Evolutionary conservation across 177 flowering plant species (phyloP).

Genomic region (Vitis hybrid): DNA sequence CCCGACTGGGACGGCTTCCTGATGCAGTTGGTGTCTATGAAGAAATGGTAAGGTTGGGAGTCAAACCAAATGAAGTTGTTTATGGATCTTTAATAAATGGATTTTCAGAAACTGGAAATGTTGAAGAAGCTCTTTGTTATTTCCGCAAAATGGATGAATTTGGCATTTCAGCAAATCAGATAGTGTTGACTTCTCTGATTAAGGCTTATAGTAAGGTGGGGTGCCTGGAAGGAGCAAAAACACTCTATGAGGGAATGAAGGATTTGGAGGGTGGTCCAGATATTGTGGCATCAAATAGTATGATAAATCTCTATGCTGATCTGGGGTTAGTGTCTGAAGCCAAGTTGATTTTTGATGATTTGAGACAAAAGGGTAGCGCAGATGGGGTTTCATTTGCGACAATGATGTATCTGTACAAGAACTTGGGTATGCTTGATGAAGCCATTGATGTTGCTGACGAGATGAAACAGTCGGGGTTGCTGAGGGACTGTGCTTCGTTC

Average conservation of each 20-base stretch:
- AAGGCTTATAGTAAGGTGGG: conserved; percentile 82
- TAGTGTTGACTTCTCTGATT: conserved; percentile 72
- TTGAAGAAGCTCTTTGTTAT: conserved; percentile 73
- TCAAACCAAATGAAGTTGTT: conserved; percentile 77
- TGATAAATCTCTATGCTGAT: conserved; percentile 75
- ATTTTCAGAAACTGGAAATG: conserved; percentile 66
- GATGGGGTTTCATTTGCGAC: conserved; percentile 74
- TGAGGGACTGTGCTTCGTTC: conserved; percentile 59
- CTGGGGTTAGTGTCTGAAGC: conserved; percentile 81
- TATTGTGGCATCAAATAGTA: conserved; percentile 75
- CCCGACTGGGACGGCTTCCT: conserved; percentile 49
- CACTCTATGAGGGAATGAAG: conserved; percentile 56
- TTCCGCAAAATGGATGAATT: conserved; percentile 57
- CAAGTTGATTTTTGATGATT: conserved; percentile 42
- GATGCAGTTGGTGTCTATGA: conserved; percentile 63
- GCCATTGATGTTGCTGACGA: conserved; percentile 75
- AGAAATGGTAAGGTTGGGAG: conserved; percentile 57
- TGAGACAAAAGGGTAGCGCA: conserved; percentile 55
- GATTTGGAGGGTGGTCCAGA: conserved; percentile 64
- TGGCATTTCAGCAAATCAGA: conserved; percentile 63
- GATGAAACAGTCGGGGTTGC: conserved; percentile 70
- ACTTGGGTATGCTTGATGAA: conserved; percentile 75
- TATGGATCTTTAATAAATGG: conserved; percentile 83
- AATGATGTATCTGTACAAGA: conserved; percentile 79
- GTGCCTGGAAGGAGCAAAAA: conserved; percentile 59